These are phyloP conservation scores for Candida boleticola DNA, from an alignment of 805 yeast genomes.

Conservation along the genomic window DNA sequence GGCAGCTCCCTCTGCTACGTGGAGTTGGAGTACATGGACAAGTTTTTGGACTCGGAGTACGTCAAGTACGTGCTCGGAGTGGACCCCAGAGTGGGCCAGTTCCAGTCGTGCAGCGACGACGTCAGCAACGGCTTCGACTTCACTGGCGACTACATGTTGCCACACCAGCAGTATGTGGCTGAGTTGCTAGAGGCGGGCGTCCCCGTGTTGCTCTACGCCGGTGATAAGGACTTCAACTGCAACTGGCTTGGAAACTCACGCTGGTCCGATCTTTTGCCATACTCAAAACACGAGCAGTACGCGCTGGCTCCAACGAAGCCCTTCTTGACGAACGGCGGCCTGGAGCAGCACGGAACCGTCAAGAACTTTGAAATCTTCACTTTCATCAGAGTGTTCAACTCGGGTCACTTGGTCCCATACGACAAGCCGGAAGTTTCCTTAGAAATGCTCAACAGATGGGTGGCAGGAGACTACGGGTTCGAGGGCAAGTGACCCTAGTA, in stretches of 20 bases:
- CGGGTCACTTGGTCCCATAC: constrained; percentile 95
- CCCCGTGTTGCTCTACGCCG: constrained; percentile 42
- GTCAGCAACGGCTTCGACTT: constrained; percentile 49
- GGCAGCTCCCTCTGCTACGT: constrained; percentile 50
- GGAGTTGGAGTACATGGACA: constrained; percentile 47
- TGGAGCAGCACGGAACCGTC: constrained; percentile 47
- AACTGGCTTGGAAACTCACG: constrained; percentile 46
- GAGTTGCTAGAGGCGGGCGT: constrained; percentile 36
- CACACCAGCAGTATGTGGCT: constrained; percentile 61
- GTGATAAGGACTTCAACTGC: no score
- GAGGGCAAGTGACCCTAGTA: constrained; percentile 4
- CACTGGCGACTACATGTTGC: constrained; percentile 66
- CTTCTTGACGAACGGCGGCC: background rate
- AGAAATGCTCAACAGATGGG: constrained; percentile 86
- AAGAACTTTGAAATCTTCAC: constrained; percentile 73
- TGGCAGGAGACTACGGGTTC: constrained; percentile 56
- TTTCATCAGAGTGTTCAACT: constrained; percentile 79
- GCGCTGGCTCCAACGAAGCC: constrained; percentile 6
- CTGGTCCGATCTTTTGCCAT: constrained; percentile 36
- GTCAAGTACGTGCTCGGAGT: constrained; percentile 62
- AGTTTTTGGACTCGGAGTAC: constrained; percentile 50
- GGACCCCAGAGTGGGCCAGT: constrained; percentile 43
- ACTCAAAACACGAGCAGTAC: constrained; percentile 19
- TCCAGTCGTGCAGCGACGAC: constrained; percentile 47
- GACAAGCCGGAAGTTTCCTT: constrained; percentile 79